A percentile compares a stretch with the other conserved stretches of the same genome.
Conservation (phyloP, 495 filamentous ascomycete species). For the Amniculicola lignicola region DNA sequence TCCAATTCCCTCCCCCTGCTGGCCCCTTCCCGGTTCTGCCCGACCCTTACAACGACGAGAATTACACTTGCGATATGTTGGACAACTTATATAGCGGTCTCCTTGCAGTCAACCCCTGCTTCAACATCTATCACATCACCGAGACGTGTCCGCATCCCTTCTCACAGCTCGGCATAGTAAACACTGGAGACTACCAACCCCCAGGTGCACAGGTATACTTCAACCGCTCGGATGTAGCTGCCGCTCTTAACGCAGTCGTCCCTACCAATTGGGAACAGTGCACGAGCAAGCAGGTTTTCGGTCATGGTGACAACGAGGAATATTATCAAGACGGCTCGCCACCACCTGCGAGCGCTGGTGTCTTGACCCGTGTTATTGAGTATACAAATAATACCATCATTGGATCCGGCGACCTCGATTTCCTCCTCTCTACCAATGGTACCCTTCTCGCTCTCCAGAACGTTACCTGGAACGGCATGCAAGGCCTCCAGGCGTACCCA, state of each 20-base stretch:
- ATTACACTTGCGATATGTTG: constrained; percentile 53
- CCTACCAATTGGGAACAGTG: constrained; percentile 61
- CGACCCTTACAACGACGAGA: constrained; percentile 32
- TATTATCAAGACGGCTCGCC: constrained; percentile 8
- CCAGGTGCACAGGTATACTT: constrained; percentile 64
- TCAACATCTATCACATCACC: constrained; percentile 72
- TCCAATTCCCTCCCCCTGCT: constrained; percentile 63
- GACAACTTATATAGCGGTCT: constrained; percentile 56
- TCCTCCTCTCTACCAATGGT: constrained; percentile 62
- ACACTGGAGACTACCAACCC: constrained; percentile 43
- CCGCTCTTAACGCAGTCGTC: constrained; percentile 53
- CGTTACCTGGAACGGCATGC: constrained; percentile 73
- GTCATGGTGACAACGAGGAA: constrained; percentile 30
- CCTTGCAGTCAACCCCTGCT: constrained; percentile 68
- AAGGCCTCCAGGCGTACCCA: constrained; percentile 60
- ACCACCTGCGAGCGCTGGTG: constrained; percentile 23
- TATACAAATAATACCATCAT: constrained; percentile 45
- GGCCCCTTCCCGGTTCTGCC: constrained; percentile 52
- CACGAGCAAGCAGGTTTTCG: constrained; percentile 53
- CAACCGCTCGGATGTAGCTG: constrained; percentile 71
- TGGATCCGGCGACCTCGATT: constrained; percentile 63
- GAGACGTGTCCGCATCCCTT: constrained; percentile 71
- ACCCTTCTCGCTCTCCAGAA: constrained; percentile 72
- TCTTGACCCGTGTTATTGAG: constrained; percentile 33
- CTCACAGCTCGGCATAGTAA: constrained; percentile 73